Conservation (phyloP, 1,284 basidiomycete genomes). For the Microbotryum lychnidis-dioicae region DNA sequence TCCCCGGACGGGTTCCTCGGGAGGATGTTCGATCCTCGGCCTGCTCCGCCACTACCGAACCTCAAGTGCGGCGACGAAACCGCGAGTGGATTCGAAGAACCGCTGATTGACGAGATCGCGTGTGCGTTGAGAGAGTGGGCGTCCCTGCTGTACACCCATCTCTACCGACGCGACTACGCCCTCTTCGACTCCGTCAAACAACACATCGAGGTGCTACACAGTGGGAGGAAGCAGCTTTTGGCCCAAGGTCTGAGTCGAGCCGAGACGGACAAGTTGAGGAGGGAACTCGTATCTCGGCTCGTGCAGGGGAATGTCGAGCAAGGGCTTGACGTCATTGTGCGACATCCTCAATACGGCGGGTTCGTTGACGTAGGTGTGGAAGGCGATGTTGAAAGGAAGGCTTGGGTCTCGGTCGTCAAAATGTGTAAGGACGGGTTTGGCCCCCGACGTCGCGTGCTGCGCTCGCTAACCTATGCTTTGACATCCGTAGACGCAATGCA, state of each 20-base stretch:
- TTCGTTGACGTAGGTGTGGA: slow-evolving; percentile 61
- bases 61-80: slow-evolving; percentile 90
- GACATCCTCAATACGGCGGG: slow-evolving; percentile 83
- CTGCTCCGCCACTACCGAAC: slow-evolving; percentile 81
- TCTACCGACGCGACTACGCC: slow-evolving; percentile 77
- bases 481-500: slow-evolving; percentile 33
- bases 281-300: slow-evolving; percentile 78
- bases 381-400: slow-evolving; percentile 22
- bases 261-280: slow-evolving; percentile 71
- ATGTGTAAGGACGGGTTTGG: slow-evolving; percentile 53
- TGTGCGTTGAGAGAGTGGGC: slow-evolving; percentile 95
- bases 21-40: slow-evolving; percentile 48
- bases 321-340: slow-evolving; percentile 86
- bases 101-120: slow-evolving; percentile 93
- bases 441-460: neutral
- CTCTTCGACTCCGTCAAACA: slow-evolving; percentile 78
- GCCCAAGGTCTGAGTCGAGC: slow-evolving; percentile 79
- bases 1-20: slow-evolving; percentile 32
- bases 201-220: slow-evolving; percentile 84
- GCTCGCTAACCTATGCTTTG: no score
- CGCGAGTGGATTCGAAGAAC: slow-evolving; percentile 66
- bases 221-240: slow-evolving; percentile 79
- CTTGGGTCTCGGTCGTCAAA: slow-evolving; percentile 52
- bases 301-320: slow-evolving; percentile 87
- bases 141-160: slow-evolving; percentile 79